Evolutionary conservation across 257 asterid species (phyloP).

Genomic region (Forsythia viridissima): DNA sequence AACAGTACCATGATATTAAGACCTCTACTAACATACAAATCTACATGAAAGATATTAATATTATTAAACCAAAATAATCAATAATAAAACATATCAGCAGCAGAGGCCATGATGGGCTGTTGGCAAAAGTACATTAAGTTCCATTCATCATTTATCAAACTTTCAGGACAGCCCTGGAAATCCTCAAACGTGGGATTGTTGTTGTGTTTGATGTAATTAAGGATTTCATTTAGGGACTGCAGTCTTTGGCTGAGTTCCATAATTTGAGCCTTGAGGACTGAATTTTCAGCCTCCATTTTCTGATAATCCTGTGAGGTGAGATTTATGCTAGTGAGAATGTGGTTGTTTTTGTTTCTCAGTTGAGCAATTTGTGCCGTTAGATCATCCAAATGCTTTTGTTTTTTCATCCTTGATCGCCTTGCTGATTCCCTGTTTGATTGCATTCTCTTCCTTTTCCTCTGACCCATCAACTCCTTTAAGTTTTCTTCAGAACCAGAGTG

Average conservation of each 20-base stretch:
- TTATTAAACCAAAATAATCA: background rate
- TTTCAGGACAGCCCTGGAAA: slow-evolving; percentile 1
- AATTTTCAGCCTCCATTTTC: slow-evolving; percentile 36
- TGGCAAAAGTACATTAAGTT: slow-evolving; percentile 14
- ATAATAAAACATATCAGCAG: slow-evolving; percentile 9
- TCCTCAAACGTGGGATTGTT: background rate
- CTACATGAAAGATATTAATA: too few relatives aligned
- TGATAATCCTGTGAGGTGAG: slow-evolving; percentile 21
- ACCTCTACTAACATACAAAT: too few relatives aligned
- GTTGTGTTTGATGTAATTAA: slow-evolving; percentile 6
- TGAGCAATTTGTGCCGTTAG: slow-evolving; percentile 31
- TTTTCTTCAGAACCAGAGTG: slow-evolving; percentile 53
- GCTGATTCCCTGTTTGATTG: slow-evolving; percentile 94
- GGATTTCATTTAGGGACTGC: slow-evolving; percentile 24
- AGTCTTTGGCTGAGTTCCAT: slow-evolving; percentile 31
- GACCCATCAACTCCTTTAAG: slow-evolving; percentile 43
- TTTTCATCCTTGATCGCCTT: slow-evolving; percentile 79
- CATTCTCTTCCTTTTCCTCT: slow-evolving; percentile 76
- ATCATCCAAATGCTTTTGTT: slow-evolving; percentile 80
- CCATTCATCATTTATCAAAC: slow-evolving; percentile 4
- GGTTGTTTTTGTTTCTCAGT: slow-evolving; percentile 30
- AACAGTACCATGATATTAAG: too few relatives aligned
- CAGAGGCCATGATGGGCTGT: slow-evolving; percentile 20
- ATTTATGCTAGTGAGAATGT: slow-evolving; percentile 26
- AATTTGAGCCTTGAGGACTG: slow-evolving; percentile 35